Percentiles rank a stretch among this genome's conserved stretches.
These are phyloP conservation scores for Conoideocrella luteorostrata DNA, from an alignment of 2,329 filamentous ascomycete genomes.

Conservation along the genomic window DNA sequence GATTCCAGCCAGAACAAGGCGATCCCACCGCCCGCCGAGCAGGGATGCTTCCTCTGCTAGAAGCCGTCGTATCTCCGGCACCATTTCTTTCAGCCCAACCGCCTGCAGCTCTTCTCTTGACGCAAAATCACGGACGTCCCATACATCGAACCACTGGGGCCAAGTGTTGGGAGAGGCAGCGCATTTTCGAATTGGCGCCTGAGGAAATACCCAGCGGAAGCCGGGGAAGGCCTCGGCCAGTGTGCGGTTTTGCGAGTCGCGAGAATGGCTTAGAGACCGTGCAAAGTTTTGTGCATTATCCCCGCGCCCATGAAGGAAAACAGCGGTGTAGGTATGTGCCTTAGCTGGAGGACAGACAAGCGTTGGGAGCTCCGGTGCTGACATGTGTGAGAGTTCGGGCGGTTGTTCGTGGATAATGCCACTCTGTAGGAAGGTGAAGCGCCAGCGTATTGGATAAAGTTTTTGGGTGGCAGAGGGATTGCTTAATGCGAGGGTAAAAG, in stretches of 20 bases:
- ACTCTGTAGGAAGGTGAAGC: too few relatives aligned
- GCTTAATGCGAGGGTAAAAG: too few relatives aligned
- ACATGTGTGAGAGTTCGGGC: too few relatives aligned
- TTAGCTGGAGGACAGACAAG: not conserved
- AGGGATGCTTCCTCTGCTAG: slow-evolving; percentile 27
- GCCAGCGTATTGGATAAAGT: too few relatives aligned
- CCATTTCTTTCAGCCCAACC: slow-evolving; percentile 32
- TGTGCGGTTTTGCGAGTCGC: slow-evolving; percentile 23
- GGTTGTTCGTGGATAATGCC: too few relatives aligned
- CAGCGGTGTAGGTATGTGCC: slow-evolving; percentile 33
- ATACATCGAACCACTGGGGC: slow-evolving; percentile 47
- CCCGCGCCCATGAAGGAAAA: slow-evolving; percentile 40
- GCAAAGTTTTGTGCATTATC: slow-evolving; percentile 29
- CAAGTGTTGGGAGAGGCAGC: slow-evolving; percentile 15
- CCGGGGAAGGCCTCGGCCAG: slow-evolving; percentile 35
- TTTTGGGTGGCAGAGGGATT: too few relatives aligned
- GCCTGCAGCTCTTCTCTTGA: slow-evolving; percentile 36
- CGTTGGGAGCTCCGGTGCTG: not conserved
- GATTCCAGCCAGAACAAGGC: slow-evolving; percentile 38
- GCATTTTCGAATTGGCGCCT: slow-evolving; percentile 27
- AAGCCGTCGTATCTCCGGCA: slow-evolving; percentile 24
- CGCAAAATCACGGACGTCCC: slow-evolving; percentile 32
- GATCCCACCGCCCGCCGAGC: slow-evolving; percentile 30
- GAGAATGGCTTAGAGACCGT: slow-evolving; percentile 22
- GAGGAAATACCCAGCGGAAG: slow-evolving; percentile 43